Base-by-base conservation (phyloP, 2,329 filamentous ascomycete genomes). In the Aspergillus costaricaensis region DNA sequence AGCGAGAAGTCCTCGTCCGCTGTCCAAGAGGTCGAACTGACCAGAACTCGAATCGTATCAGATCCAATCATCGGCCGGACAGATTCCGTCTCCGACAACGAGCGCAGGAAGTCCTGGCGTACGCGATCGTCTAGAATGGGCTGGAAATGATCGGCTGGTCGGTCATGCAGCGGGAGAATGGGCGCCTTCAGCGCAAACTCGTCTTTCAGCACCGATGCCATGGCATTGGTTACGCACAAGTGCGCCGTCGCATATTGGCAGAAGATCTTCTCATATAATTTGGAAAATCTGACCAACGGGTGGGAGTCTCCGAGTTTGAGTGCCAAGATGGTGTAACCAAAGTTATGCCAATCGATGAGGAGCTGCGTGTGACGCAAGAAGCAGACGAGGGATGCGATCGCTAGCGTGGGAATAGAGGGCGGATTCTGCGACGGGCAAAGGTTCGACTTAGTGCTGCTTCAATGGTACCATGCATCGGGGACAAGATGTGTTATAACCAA, bases 281-380 rank as follows among this genome's bases (percentile, higher is more conserved):
- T 87, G 23, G 94, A 91, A 8, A 96, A 72, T 27, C 79, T 82
- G 8, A 97, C 92, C n/a, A 97, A 84, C 0, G 89, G 89, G 71
- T 96, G 91, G 5, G 72, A 76, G 2, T 78, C 65, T 0, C 86
- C 85, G 1, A 90, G 79, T 63, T 88, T 88, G 52, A 89, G 76
- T 2, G 84, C 90, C 3, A 99, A 86, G 68, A 99, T 96, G 8
- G 92, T 94, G 83, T 94, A 96, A 67, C 94, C 95, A 76, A 97
- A 98, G 77, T 99, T 99, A 81, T 99, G 95, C 95, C 95, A 99
- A 80, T 99, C 95, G 58, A 98, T 90, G 62, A 98, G 83, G 4
- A 99, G 84, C 59, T 86, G 86, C 41, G 91, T 96, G 67, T 91
- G 89, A 53, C 95, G 88, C 54, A 96, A 75, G 67, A 88, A 85